Conservation (phyloP, 805 yeast genomes). For the Lipomyces starkeyi region DNA sequence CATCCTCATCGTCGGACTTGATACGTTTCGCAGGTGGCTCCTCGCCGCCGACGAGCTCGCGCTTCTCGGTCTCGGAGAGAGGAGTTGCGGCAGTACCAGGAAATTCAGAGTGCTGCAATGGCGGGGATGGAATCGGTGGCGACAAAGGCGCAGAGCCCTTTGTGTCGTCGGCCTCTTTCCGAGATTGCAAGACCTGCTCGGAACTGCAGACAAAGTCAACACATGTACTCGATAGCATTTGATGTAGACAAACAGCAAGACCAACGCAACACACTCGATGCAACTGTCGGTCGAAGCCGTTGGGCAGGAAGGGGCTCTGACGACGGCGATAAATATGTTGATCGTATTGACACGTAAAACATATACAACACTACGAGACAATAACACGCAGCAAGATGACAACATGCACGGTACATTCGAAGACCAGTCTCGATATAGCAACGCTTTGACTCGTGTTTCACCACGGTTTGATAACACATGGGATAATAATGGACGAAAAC, state of each 20-base stretch:
- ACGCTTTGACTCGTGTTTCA: no score
- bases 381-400: background rate
- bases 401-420: background rate
- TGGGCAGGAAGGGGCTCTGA: background rate
- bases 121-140: constrained; percentile 38
- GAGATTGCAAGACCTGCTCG: constrained; percentile 1
- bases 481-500: background rate
- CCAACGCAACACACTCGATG: constrained; percentile 3
- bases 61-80: constrained; percentile 12
- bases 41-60: constrained; percentile 15
- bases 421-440: no score
- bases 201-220: background rate
- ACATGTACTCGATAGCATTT: background rate
- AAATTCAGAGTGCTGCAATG: constrained; percentile 27
- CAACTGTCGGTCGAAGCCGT: background rate
- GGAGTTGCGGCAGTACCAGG: background rate
- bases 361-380: background rate
- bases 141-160: constrained; percentile 35
- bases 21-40: constrained; percentile 36
- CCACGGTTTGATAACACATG: background rate
- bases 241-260: constrained; percentile 2
- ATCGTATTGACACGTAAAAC: background rate
- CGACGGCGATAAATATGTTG: constrained; percentile 6
- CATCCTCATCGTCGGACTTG: constrained; percentile 20
- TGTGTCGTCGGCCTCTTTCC: constrained; percentile 8